These are phyloP conservation scores for Phyllosticta ampelicida DNA, from an alignment of 2,329 filamentous ascomycete genomes.

Conservation along the genomic window DNA sequence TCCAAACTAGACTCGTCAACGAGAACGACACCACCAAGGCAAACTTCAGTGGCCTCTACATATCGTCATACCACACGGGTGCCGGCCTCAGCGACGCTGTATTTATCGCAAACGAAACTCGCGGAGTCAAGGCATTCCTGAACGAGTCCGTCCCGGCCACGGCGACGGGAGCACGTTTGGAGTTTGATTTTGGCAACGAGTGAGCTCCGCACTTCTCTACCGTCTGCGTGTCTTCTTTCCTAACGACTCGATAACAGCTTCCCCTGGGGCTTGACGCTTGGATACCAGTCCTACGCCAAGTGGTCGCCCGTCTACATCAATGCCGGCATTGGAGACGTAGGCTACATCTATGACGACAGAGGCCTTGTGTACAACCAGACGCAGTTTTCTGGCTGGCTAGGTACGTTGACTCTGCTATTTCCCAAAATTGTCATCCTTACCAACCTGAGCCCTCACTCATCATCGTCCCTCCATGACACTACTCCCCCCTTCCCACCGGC, in stretches of 20 bases:
- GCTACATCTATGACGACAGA: slow-evolving; percentile 1
- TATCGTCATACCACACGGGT: slow-evolving; percentile 11
- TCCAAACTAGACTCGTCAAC: slow-evolving; percentile 5
- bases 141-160: slow-evolving; percentile 6
- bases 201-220: background rate
- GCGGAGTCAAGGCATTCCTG: slow-evolving; percentile 6
- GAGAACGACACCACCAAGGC: slow-evolving; percentile 3
- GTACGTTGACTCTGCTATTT: slow-evolving; percentile 4
- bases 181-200: slow-evolving; percentile 11
- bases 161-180: background rate
- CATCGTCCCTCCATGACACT: background rate
- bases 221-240: background rate
- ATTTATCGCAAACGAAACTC: background rate
- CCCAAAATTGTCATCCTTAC: background rate
- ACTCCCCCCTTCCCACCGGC: background rate
- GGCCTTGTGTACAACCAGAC: slow-evolving; percentile 7
- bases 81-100: slow-evolving; percentile 11
- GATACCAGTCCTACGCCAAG: slow-evolving; percentile 8
- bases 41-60: slow-evolving; percentile 9
- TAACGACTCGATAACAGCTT: background rate
- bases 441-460: background rate
- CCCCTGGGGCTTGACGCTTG: slow-evolving; percentile 6
- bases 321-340: slow-evolving; percentile 9
- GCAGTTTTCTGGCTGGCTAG: slow-evolving; percentile 11
- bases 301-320: slow-evolving; percentile 9